Evolutionary conservation across 2,329 filamentous ascomycete genomes (phyloP).

Genomic region (Diaporthe sp.): DNA sequence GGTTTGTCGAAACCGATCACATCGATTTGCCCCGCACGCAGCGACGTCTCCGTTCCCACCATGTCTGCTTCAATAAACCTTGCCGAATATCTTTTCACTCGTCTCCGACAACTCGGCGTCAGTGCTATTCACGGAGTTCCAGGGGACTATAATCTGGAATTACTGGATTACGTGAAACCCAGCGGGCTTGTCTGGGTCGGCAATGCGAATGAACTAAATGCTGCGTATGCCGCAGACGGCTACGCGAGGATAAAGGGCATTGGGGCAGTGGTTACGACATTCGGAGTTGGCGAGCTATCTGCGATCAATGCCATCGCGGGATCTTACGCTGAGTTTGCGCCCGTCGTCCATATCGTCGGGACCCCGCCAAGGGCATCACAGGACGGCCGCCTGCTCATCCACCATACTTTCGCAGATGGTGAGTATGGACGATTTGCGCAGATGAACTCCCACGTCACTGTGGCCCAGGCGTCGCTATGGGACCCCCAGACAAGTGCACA

Average conservation of each 20-base stretch:
- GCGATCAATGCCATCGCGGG: background rate
- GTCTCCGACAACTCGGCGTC: constrained; percentile 6
- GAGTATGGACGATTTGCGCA: background rate
- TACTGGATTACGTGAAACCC: background rate
- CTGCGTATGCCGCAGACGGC: background rate
- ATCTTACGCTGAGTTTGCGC: background rate
- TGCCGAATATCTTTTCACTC: constrained; percentile 17
- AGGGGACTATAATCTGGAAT: background rate
- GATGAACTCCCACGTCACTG: background rate
- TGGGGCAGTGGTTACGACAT: background rate
- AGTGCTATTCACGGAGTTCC: background rate
- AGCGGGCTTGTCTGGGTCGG: background rate
- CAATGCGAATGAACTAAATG: background rate
- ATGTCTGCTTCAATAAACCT: background rate
- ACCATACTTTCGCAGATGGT: background rate
- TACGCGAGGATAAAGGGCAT: background rate
- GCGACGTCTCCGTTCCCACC: background rate
- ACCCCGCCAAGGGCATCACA: background rate
- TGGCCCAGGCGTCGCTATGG: background rate
- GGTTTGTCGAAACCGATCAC: background rate
- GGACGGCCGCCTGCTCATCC: background rate
- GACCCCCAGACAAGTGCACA: background rate
- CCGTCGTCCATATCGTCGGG: background rate
- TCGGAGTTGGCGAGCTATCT: constrained; percentile 1
- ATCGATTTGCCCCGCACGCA: background rate